Percentiles rank a stretch among this genome's conserved stretches.
Conservation (phyloP, 805 yeast genomes). For the Sungouiella blattae region DNA sequence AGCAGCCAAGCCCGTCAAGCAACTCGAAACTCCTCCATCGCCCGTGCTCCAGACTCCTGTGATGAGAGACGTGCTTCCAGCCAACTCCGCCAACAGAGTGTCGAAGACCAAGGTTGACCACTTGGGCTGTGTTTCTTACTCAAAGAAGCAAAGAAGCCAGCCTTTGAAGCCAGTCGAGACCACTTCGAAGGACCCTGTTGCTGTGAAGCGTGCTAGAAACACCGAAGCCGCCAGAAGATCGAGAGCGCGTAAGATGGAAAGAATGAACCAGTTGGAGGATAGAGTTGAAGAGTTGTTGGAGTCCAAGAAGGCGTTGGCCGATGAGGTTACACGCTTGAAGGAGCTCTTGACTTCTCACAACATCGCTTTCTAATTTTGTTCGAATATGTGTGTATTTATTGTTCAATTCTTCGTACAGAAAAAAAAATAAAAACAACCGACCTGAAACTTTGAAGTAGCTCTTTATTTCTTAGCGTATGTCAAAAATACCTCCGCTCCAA, state of each 20-base stretch:
- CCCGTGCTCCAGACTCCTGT: slow-evolving; percentile 13
- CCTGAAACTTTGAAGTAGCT: background rate
- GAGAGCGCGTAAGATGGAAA: slow-evolving; percentile 86
- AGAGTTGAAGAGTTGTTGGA: slow-evolving; percentile 63
- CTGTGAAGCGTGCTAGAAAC: slow-evolving; percentile 89
- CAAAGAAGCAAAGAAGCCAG: slow-evolving; percentile 68
- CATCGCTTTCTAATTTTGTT: slow-evolving; percentile 9
- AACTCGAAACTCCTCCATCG: slow-evolving; percentile 23
- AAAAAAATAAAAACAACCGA: background rate
- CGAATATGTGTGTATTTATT: background rate
- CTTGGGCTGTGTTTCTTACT: slow-evolving; percentile 72
- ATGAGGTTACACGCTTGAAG: slow-evolving; percentile 62
- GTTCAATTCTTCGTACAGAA: slow-evolving; percentile 4
- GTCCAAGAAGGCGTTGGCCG: slow-evolving; percentile 57
- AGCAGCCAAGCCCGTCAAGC: slow-evolving; percentile 22
- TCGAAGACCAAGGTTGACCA: slow-evolving; percentile 50
- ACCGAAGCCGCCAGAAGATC: slow-evolving; percentile 98
- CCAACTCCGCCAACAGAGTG: slow-evolving; percentile 2
- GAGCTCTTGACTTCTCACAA: slow-evolving; percentile 33
- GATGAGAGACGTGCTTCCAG: slow-evolving; percentile 2
- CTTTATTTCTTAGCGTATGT: slow-evolving; percentile 34
- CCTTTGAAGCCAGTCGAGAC: slow-evolving; percentile 70
- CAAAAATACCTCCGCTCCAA: slow-evolving; percentile 22
- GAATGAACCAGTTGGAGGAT: slow-evolving; percentile 78
- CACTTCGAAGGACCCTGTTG: slow-evolving; percentile 56